Conservation (phyloP, 371 early-diverging fungal genomes). For the Circinella minor region DNA sequence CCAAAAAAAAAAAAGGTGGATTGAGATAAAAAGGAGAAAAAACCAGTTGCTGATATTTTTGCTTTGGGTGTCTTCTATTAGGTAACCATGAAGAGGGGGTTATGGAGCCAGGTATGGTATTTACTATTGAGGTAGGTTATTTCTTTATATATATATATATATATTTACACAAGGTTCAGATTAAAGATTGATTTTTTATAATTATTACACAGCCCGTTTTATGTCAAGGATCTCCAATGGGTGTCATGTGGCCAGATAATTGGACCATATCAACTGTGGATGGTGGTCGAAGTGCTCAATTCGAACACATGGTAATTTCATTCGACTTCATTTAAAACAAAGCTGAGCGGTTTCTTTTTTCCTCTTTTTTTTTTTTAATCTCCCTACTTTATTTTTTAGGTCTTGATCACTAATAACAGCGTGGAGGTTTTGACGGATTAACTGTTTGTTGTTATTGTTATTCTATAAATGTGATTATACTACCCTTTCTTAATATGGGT, state of each 20-base stretch:
- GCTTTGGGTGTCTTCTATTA: constrained; percentile 11
- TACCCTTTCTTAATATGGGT: too few relatives aligned
- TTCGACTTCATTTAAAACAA: not conserved
- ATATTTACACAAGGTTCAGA: not conserved
- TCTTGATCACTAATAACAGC: constrained; percentile 16
- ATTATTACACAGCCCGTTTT: constrained; percentile 67
- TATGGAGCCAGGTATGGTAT: constrained; percentile 81
- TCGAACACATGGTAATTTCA: constrained; percentile 73
- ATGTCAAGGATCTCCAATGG: constrained; percentile 75
- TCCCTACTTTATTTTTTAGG: not conserved
- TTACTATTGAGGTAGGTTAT: constrained; percentile 68
- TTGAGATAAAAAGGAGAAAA: too few relatives aligned
- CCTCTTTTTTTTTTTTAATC: too few relatives aligned
- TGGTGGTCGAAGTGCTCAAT: constrained; percentile 90
- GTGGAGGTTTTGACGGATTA: constrained; percentile 17
- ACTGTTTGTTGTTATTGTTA: too few relatives aligned
- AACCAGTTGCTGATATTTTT: too few relatives aligned
- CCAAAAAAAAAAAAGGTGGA: not conserved
- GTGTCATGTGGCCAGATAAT: constrained; percentile 83
- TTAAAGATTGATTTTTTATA: not conserved
- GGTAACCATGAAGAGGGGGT: constrained; percentile 63
- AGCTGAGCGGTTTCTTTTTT: too few relatives aligned
- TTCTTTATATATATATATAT: too few relatives aligned
- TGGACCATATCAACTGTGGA: constrained; percentile 88
- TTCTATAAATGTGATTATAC: too few relatives aligned